Base-by-base conservation (phyloP, 108 stramenopile genomes). In the Nitzschia sp. region DNA sequence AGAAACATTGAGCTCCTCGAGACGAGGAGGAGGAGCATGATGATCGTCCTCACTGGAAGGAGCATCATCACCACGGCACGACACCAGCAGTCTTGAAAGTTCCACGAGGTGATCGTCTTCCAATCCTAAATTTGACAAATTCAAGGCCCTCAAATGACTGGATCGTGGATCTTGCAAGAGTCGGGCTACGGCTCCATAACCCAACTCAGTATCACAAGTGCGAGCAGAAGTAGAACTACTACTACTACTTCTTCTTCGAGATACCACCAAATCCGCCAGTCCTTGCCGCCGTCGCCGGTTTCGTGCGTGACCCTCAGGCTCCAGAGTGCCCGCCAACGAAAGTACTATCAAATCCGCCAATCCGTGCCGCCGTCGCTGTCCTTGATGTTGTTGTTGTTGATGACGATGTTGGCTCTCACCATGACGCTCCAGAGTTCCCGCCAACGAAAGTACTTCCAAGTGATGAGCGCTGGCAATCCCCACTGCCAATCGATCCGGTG, bases 1-100 rank as follows among this genome's bases (percentile, higher is more conserved):
- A 28, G 35, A 66, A 31, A 66, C 8, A 32, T 66, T 54, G 23
- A 53, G 28, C 23, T 66, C 47, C 50, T 55, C 33, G 34, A 66
- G 30, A 29, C 32, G 21, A 11, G 63, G 28, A 15, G 21, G 21
- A 34, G 13, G 1, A n/a, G n/a, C n/a, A n/a, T n/a, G n/a, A n/a
- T n/a, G n/a, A n/a, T n/a, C n/a, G 2, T 46, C 45, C 2, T 19
- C 1, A 46, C 45, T 46, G 22, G 22, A 1, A 13, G 38, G 38
- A 41, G 38, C 13, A 41, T 41, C 38, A 13, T 13, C 13, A 25
- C 19, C 22, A 53, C 26, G 22, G n/a, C 13, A 16, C 11, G 57
- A 33, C 33, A n/a, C 13, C 13, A 45, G 19, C 41, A 61, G 32
- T 58, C 21, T 29, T 19, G 17, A 31, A 17, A 58, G 19, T 1